Evolutionary conservation across 352 stramenopile species (phyloP), one percentile per base, ranked within the genome.

Genomic region (Pythium insidiosum): DNA sequence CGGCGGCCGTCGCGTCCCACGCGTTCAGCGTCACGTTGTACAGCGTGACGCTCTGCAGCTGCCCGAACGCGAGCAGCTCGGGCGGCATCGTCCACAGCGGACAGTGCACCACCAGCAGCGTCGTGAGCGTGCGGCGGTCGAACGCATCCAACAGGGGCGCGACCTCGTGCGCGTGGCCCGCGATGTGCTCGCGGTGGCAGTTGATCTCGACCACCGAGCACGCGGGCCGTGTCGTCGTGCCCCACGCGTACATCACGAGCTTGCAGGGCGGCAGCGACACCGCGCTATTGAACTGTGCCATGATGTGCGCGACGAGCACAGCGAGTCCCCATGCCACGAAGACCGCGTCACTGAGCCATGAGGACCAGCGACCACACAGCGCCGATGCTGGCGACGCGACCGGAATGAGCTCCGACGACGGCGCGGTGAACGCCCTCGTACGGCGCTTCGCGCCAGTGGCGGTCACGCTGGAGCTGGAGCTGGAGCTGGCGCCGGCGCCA

Each of bases 41-140:
- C 15, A 48, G 24, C 25, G 48, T 38, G 18, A 55, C 13, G 4
- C 38, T 28, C 5, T 30, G 9, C 19, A 55, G 31, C 3, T 33
- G 22, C 4, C 6, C 19, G 20, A 55, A 55, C 6, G 5, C 15
- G 9, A n/a, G 19, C 19, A 49, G 13, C 2, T 24, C 11, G 10
- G 25, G 38, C 6, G 47, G 38, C 20, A 55, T 34, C 4, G 16
- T 16, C 3, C 48, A 38, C 1, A 2, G 15, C 18, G 38, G 47
- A 24, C 47, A 55, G 28, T 55, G 47, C 15, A 36, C 19, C 6
- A 55, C 11, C 12, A 55, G 35, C 11, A 55, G 24, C 6, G 25
- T 38, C 10, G 15, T 13, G 9, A 55, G 38, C 26, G 30, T 25
- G 23, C 9, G 6, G 9, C 16, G 15, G 16, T 55, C 47, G 2